Evolutionary conservation across 2,329 filamentous ascomycete genomes (phyloP).

Genomic region (Aspergillus pseudoglaucus): DNA sequence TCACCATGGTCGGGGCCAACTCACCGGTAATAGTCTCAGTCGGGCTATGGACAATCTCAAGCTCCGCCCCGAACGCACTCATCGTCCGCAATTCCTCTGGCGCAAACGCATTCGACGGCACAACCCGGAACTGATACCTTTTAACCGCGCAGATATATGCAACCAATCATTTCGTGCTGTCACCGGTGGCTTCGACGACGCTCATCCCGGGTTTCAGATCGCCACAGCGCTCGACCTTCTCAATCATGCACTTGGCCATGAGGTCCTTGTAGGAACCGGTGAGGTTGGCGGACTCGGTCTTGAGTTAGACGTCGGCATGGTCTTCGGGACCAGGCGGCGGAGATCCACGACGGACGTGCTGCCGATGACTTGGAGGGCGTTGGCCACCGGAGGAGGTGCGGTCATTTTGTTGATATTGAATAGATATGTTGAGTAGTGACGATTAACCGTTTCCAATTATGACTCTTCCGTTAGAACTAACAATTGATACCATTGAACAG

Average conservation of each 20-base stretch:
- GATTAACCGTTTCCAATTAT: too few species aligned
- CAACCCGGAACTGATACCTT: conserved; percentile 8
- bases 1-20: conserved; percentile 6
- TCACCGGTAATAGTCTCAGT: conserved; percentile 5
- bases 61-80: conserved; percentile 6
- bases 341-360: conserved; percentile 80
- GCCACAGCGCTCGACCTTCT: conserved; percentile 77
- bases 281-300: conserved; percentile 79
- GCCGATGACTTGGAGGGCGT: conserved; percentile 51
- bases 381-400: neutral
- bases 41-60: conserved; percentile 7
- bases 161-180: conserved; percentile 61
- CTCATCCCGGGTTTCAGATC: conserved; percentile 88
- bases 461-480: too few species aligned
- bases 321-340: conserved; percentile 73
- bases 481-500: too few species aligned
- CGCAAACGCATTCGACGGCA: conserved; percentile 8
- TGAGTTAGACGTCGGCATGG: conserved; percentile 72
- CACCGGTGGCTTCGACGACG: conserved; percentile 86
- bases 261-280: conserved; percentile 82
- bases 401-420: neutral
- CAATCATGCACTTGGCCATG: conserved; percentile 86
- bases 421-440: too few species aligned
- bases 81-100: conserved; percentile 8
- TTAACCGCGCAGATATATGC: conserved; percentile 11